Percentiles rank a stretch among this genome's conserved stretches.
Conservation (phyloP, 768 basidiomycete species). For the Rhodosporidiobolus odoratus region DNA sequence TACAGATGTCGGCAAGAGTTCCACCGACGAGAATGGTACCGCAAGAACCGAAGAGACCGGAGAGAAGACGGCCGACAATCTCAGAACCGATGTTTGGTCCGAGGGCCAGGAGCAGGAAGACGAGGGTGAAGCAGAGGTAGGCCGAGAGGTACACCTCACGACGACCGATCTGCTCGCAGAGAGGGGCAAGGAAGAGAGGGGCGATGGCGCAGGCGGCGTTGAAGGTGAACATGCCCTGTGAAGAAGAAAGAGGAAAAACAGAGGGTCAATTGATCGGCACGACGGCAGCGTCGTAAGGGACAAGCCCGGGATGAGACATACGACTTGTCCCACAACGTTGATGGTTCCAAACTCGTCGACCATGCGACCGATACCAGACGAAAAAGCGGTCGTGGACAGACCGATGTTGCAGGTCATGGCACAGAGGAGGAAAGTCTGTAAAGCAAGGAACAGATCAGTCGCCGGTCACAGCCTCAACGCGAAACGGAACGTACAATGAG, state of each 20-base stretch:
- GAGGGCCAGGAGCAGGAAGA: conserved; percentile 39
- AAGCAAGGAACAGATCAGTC: background rate
- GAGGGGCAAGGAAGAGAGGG: conserved; percentile 31
- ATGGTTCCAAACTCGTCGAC: conserved; percentile 35
- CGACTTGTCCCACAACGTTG: conserved; percentile 37
- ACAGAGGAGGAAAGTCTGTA: background rate
- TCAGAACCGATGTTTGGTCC: conserved; percentile 37
- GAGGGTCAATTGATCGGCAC: conserved; percentile 25
- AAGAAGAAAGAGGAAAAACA: background rate
- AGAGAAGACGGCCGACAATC: conserved; percentile 34
- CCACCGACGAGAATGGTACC: conserved; percentile 40
- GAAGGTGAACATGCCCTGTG: conserved; percentile 10
- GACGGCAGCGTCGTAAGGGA: no score
- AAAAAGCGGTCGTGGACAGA: conserved; percentile 39
- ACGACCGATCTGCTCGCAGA: conserved; percentile 34
- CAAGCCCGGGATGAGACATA: no score
- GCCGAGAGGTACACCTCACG: conserved; percentile 29
- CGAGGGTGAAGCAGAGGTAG: conserved; percentile 37
- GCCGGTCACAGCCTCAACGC: background rate
- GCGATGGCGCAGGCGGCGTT: conserved; percentile 34
- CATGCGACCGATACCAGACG: conserved; percentile 32
- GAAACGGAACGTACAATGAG: conserved; percentile 11
- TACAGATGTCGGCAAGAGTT: conserved; percentile 17
- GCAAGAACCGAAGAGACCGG: conserved; percentile 35
- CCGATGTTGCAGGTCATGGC: conserved; percentile 32